These are phyloP conservation scores for Gastrolobium villosum DNA, from an alignment of 306 rosid species.

Conservation along the genomic window DNA sequence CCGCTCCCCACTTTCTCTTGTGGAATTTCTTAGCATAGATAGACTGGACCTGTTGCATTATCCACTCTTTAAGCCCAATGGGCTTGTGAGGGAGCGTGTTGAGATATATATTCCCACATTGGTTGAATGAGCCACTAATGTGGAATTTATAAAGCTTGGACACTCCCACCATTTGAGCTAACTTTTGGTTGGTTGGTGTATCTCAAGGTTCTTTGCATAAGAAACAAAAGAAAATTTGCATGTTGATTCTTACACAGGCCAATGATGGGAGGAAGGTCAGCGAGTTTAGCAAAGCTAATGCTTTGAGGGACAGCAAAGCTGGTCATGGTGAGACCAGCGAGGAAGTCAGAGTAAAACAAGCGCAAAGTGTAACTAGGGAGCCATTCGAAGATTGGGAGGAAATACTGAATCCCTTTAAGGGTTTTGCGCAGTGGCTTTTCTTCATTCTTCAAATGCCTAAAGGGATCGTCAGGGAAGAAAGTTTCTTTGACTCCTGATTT, in stretches of 20 bases:
- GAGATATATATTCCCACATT: too few species aligned
- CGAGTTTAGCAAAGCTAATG: constrained; percentile 77
- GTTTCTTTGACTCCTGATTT: constrained; percentile 58
- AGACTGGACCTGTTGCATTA: too few species aligned
- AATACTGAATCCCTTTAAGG: constrained; percentile 54
- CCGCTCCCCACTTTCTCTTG: too few species aligned
- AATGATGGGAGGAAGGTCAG: constrained; percentile 59
- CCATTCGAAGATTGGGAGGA: constrained; percentile 70
- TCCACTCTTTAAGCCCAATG: too few species aligned
- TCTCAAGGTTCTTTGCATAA: too few species aligned
- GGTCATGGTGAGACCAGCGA: constrained; percentile 77
- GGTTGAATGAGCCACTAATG: too few species aligned
- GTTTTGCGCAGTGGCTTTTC: background rate
- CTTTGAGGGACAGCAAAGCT: constrained; percentile 82
- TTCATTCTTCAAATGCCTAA: constrained; percentile 44
- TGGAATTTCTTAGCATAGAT: too few species aligned
- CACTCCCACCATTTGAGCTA: too few species aligned
- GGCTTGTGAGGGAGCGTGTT: too few species aligned
- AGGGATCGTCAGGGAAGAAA: constrained; percentile 68
- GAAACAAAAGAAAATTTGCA: background rate
- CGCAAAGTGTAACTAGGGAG: constrained; percentile 59
- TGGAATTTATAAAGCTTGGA: too few species aligned
- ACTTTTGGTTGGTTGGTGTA: too few species aligned
- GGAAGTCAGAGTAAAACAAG: constrained; percentile 53
- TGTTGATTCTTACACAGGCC: constrained; percentile 65